These are phyloP conservation scores for Candida tunisiensis DNA, from an alignment of 1,139 yeast genomes.

Conservation along the genomic window DNA sequence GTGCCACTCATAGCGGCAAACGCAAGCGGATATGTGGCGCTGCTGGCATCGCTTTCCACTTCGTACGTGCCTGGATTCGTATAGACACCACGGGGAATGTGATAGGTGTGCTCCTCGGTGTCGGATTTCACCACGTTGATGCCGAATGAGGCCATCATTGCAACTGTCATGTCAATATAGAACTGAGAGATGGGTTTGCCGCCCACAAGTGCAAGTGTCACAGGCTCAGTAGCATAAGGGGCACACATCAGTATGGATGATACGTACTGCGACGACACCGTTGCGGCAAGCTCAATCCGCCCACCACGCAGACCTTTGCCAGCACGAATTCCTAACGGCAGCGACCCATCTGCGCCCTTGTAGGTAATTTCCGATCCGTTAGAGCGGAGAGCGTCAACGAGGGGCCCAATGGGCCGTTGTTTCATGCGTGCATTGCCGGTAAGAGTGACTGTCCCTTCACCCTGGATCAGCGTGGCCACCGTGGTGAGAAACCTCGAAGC, in stretches of 20 bases:
- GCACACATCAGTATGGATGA: slow-evolving; percentile 96
- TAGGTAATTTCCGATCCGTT: slow-evolving; percentile 70
- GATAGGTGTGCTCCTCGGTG: slow-evolving; percentile 68
- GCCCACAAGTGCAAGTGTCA: slow-evolving; percentile 76
- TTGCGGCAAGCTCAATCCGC: slow-evolving; percentile 82
- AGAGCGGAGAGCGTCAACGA: slow-evolving; percentile 72
- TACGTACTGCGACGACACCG: slow-evolving; percentile 93
- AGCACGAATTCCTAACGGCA: slow-evolving; percentile 63
- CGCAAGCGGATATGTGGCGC: slow-evolving; percentile 95
- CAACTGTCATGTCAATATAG: slow-evolving; percentile 93
- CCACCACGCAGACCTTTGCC: slow-evolving; percentile 77
- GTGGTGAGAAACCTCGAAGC: slow-evolving; percentile 91
- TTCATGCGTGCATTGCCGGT: slow-evolving; percentile 98
- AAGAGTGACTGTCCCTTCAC: slow-evolving; percentile 34
- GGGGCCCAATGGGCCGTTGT: slow-evolving; percentile 93
- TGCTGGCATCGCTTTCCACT: slow-evolving; percentile 95
- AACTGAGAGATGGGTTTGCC: slow-evolving; percentile 95
- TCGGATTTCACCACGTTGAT: slow-evolving; percentile 54
- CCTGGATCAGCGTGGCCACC: slow-evolving; percentile 64
- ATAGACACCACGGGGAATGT: slow-evolving; percentile 74
- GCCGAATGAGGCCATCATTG: slow-evolving; percentile 89
- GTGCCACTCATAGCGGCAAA: slow-evolving; percentile 97
- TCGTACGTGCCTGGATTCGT: slow-evolving; percentile 70
- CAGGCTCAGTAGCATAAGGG: slow-evolving; percentile 83
- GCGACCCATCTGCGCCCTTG: slow-evolving; percentile 59